These are phyloP conservation scores for Vinca major DNA, from an alignment of 305 asterid genomes.

Conservation along the genomic window DNA sequence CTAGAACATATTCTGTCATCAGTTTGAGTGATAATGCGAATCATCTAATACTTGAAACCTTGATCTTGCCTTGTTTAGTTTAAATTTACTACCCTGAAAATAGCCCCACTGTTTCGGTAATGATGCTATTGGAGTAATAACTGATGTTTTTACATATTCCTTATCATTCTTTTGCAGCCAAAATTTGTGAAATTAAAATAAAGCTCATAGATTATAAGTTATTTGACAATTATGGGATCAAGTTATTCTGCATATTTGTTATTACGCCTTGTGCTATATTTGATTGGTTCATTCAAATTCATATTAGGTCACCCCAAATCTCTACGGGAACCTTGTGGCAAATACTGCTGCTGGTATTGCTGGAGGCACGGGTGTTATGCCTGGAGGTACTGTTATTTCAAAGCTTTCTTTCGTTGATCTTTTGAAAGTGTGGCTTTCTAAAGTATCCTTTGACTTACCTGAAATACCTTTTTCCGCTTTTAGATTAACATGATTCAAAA, in stretches of 20 bases:
- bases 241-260: neutral
- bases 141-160: neutral
- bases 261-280: neutral
- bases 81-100: neutral
- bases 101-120: too few relatives aligned
- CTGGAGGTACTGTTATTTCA: conserved; percentile 57
- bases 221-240: neutral
- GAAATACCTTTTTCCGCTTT: neutral
- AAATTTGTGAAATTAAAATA: neutral
- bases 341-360: conserved; percentile 98
- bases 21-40: neutral
- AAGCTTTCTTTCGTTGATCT: neutral
- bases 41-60: neutral
- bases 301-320: conserved; percentile 88
- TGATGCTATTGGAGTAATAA: neutral
- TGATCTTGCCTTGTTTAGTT: too few relatives aligned
- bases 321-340: conserved; percentile 81
- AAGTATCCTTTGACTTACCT: neutral
- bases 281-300: conserved; percentile 8
- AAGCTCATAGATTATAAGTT: neutral
- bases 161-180: neutral
- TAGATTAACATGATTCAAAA: neutral
- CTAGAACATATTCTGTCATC: neutral
- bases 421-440: neutral
- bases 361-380: conserved; percentile 99